Evolutionary conservation across 495 filamentous ascomycete species (phyloP), one percentile per base, ranked within the genome.

Genomic region (Podospora bellae-mahoneyi): DNA sequence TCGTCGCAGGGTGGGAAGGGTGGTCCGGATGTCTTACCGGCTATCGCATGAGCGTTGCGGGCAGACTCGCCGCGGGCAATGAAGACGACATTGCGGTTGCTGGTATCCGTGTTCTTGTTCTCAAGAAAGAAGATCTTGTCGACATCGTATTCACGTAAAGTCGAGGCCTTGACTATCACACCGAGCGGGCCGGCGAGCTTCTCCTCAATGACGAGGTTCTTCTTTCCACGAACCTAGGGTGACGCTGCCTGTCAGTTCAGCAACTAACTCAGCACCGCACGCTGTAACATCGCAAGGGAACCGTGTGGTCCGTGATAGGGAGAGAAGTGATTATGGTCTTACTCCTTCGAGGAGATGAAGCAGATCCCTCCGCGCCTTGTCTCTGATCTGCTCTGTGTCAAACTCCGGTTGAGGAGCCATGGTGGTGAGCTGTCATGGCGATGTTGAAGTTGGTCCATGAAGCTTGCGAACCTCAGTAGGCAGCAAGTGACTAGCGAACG

Each of bases 111-210:
- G 81, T 97, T 96, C 72, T 90, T 90, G 78, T 98, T 97, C 79
- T 97, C 93, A 55, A 99, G 84, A 73, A 96, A 88, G 84, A 97
- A 98, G 65, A 97, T 88, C 71, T 93, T 95, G 78, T 98, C 94
- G 73, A 98, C 93, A 18, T 96, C 96, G 83, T 98, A 96, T 72
- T 99, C 94, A 72, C 87, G 82, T 39, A 85, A 69, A 6, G 80
- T 86, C 58, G 96, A 97, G 74, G 97, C 95, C 77, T 97, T 97
- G 81, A 96, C 91, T 75, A 98, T 90, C 65, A 96, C 85, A 61
- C 92, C 92, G 62, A 99, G 85, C 44, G 93, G 91, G 53, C 94
- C 94, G 70, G 94, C 93, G 72, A 99, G 85, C 73, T 89, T 86
- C 78, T 92, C 90, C 76, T 97, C 94, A 74, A 98, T 89, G 64